Evolutionary conservation across 345 rosid genomes (phyloP), one percentile per base, ranked within the genome.

Genomic region (Gossypium thurberi): DNA sequence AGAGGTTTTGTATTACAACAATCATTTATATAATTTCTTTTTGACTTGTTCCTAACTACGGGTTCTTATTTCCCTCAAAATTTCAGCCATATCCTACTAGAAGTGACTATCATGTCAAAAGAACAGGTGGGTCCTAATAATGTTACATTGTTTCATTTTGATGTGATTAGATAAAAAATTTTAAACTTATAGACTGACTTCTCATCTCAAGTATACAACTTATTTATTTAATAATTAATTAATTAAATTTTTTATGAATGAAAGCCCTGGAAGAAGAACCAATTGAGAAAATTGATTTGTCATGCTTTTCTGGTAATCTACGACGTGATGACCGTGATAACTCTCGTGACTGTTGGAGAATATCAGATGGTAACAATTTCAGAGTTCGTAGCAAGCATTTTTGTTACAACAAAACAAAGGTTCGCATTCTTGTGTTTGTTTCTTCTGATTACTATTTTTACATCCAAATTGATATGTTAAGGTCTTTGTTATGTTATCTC

Each of bases 301-400:
- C 97, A 71, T 87, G 92, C 80, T 91, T 96, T 79, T 81, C 83
- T 65, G 98, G 98, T 63, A 96, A 90, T 83, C 82, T 96, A 74
- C 86, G 90, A 12, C 92, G 25, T 15, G 90, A 96, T 89, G 97
- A 90, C 71, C 85, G 81, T 66, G 99, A 96, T 68, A 91, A 87
- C 67, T 82, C 93, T 68, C 96, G 97, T 74, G 80, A 96, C 80
- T 88, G 99, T 85, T 96, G 99, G 99, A 82, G 78, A 78, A 80
- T 90, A 71, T 87, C 98, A 72, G 89, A 90, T 83, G 99, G 92
- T 70, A 87, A 87, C 82, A 96, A 93, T 79, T 96, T 96, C 79
- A 82, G 91, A 90, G 91, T 96, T 74, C 99, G 99, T 71, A 89
- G 97, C 87, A 91, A 84, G 88, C 84, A 81, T 74, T 96, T 96